Percentiles rank a stretch among this genome's conserved stretches.
Evolutionary conservation across 768 basidiomycete genomes (phyloP).

Genomic region (Fomitopsis serialis): DNA sequence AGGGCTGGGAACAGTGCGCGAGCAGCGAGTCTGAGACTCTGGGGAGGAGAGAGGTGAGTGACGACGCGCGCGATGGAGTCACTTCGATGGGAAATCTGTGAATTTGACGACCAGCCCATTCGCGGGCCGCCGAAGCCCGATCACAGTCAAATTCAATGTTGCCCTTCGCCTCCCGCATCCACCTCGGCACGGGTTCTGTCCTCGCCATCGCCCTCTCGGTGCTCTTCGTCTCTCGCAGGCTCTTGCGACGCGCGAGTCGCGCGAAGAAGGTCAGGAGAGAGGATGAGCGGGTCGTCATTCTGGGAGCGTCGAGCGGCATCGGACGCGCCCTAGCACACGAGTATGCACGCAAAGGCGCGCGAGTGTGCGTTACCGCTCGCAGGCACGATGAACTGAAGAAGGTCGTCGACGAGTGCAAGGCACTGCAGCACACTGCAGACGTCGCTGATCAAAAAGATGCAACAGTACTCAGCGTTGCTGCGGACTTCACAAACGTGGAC

Average conservation of each 20-base stretch:
- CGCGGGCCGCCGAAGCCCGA: no score
- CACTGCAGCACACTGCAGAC: conserved; percentile 14
- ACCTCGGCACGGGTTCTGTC: neutral
- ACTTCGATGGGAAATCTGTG: no score
- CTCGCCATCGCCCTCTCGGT: conserved; percentile 8
- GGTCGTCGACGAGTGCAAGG: conserved; percentile 56
- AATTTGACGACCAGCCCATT: no score
- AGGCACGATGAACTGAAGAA: conserved; percentile 46
- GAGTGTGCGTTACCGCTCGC: conserved; percentile 70
- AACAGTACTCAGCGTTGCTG: conserved; percentile 45
- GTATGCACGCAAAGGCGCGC: conserved; percentile 74
- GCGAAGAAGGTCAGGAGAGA: conserved; percentile 30
- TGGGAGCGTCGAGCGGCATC: conserved; percentile 84
- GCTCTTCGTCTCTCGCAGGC: conserved; percentile 9
- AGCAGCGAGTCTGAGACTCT: no score
- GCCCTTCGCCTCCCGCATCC: no score
- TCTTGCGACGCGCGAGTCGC: neutral
- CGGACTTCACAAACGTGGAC: conserved; percentile 58
- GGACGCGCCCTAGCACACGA: conserved; percentile 64
- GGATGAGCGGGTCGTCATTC: conserved; percentile 68
- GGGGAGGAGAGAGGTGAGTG: no score
- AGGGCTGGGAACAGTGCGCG: no score
- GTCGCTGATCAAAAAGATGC: conserved; percentile 14
- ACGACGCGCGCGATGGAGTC: no score
- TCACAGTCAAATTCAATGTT: no score